Evolutionary conservation across 1,284 basidiomycete genomes (phyloP).

Genomic region (Inonotus hispidus): DNA sequence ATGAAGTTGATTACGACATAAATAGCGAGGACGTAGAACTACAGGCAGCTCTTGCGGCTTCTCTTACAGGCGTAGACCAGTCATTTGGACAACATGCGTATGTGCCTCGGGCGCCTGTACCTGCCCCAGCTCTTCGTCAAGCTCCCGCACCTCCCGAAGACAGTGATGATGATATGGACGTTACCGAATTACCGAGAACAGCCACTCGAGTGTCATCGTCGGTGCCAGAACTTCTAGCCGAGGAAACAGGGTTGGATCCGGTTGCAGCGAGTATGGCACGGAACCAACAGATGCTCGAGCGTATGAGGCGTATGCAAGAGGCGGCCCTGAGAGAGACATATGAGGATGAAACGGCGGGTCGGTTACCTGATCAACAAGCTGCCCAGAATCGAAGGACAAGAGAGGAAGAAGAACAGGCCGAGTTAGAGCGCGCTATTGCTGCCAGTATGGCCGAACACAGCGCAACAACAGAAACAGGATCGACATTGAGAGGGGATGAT

Average conservation of each 20-base stretch:
- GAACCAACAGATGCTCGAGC: conserved; percentile 55
- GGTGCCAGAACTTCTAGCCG: background rate
- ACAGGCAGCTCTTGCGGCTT: conserved; percentile 81
- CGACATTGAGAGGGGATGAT: background rate
- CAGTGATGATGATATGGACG: conserved; percentile 6
- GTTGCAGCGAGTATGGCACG: conserved; percentile 64
- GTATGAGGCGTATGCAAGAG: conserved; percentile 65
- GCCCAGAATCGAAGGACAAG: conserved; percentile 18
- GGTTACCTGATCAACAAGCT: conserved; percentile 8
- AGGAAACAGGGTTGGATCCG: conserved; percentile 38
- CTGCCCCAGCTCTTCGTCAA: conserved; percentile 7
- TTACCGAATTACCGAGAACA: background rate
- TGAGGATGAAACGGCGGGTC: conserved; percentile 35
- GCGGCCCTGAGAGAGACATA: conserved; percentile 56
- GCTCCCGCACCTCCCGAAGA: conserved; percentile 10
- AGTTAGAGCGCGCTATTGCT: conserved; percentile 57
- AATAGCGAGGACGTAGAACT: conserved; percentile 86
- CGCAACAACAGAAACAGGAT: background rate
- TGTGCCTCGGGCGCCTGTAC: conserved; percentile 2
- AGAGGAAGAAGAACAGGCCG: conserved; percentile 52
- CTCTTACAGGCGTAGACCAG: conserved; percentile 36
- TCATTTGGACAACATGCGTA: background rate
- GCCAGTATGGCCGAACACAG: conserved; percentile 43
- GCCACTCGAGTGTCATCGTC: background rate
- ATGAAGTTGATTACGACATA: conserved; percentile 35